Evolutionary conservation across 768 basidiomycete species (phyloP), one percentile per base, ranked within the genome.

Genomic region (Termitomyces sp.): DNA sequence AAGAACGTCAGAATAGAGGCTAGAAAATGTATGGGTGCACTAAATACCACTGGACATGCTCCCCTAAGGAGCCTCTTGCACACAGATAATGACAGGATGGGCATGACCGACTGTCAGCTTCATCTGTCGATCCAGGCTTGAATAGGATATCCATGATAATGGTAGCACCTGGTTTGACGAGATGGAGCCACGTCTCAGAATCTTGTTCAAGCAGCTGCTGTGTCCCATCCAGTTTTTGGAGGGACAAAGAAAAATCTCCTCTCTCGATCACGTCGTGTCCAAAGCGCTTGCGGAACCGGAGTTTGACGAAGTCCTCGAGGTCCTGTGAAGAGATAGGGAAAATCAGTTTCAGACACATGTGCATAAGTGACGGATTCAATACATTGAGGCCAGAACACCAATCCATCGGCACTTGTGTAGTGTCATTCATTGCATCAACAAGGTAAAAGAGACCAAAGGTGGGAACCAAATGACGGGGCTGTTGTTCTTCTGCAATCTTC

Each of bases 71-170:
- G 11, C 11, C 44, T 32, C 18, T 3, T 18, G 3, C 11, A 33
- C 42, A 36, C 1, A 38, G 18, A 24, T 35, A 15, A n/a, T 46
- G 32, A 22, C 45, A 57, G 24, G 33, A 35, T 15, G 56, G 56
- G 12, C 45, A 57, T 5, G 1, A 7, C 5, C 20, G 44, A 22
- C 35, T 20, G n/a, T 20, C 7, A 35, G 42, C n/a, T n/a, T n/a
- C n/a, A n/a, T n/a, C n/a, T n/a, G n/a, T n/a, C n/a, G n/a, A n/a
- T n/a, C n/a, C n/a, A n/a, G n/a, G n/a, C n/a, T n/a, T n/a, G 45
- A 48, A 1, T 35, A 38, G 11, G 20, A 57, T 57, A 24, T 57
- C 56, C 56, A 57, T 57, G 33, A 33, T 44, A 24, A 57, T 48
- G 20, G 45, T 57, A 2, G 48, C 33, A 2, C 33, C 56, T 7